phyloP scores from a whole-genome alignment of 2,329 filamentous ascomycete genomes.

The Didymella pomorum region DNA sequence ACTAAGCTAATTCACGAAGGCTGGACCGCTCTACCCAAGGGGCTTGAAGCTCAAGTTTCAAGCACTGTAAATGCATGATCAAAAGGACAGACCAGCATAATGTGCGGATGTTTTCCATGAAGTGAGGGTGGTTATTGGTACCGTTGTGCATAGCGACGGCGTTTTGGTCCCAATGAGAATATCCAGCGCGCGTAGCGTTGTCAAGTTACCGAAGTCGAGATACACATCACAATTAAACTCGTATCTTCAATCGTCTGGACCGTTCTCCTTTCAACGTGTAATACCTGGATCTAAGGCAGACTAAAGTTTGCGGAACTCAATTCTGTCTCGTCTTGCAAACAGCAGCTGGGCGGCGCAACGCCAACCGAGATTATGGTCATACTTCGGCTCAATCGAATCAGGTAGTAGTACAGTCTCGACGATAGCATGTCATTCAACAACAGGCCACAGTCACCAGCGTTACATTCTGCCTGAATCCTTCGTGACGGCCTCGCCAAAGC shows the following conservation, averaged over 20 bases:
- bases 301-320: not conserved
- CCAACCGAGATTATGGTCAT: not conserved
- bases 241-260: not conserved
- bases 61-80: slow-evolving; percentile 3
- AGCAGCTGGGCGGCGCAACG: not conserved
- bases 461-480: not conserved
- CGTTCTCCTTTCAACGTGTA: not conserved
- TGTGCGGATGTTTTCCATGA: not conserved
- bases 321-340: not conserved
- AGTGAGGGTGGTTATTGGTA: not conserved
- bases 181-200: no score
- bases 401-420: not conserved
- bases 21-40: slow-evolving; percentile 32
- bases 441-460: not conserved
- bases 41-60: slow-evolving; percentile 34
- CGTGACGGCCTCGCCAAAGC: not conserved
- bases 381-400: not conserved
- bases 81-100: not conserved
- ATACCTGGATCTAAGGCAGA: not conserved
- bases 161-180: not conserved
- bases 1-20: slow-evolving; percentile 6
- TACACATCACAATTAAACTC: not conserved
- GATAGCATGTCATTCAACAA: not conserved
- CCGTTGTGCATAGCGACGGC: slow-evolving; percentile 6
- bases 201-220: not conserved